These are phyloP conservation scores for Candida tetrigidarum DNA, from an alignment of 1,139 yeast species.

Conservation along the genomic window DNA sequence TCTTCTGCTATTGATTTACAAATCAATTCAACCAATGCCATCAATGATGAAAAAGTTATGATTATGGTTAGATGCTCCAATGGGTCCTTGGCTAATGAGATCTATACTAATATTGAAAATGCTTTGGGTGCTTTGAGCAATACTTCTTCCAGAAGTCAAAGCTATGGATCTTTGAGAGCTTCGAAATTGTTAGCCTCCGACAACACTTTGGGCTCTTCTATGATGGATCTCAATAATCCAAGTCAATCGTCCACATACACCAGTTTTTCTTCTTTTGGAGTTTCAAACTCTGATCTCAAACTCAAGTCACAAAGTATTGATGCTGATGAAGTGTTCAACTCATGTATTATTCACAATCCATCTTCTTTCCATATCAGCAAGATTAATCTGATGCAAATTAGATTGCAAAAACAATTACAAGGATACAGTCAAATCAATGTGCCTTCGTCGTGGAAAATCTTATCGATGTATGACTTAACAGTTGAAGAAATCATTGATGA, in stretches of 20 bases:
- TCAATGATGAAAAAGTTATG: conserved; percentile 31
- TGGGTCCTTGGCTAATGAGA: conserved; percentile 29
- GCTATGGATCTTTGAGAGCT: conserved; percentile 22
- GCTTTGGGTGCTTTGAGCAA: conserved; percentile 28
- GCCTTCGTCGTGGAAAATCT: conserved; percentile 49
- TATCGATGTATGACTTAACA: conserved; percentile 43
- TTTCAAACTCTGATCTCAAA: conserved; percentile 1
- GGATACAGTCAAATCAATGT: conserved; percentile 32
- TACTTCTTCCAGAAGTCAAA: conserved; percentile 20
- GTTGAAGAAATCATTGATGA: conserved; percentile 33
- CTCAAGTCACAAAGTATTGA: conserved; percentile 1
- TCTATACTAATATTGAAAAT: conserved; percentile 32
- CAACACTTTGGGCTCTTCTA: conserved; percentile 41
- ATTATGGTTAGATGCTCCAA: conserved; percentile 41
- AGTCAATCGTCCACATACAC: conserved; percentile 42
- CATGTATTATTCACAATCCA: conserved; percentile 26
- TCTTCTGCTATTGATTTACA: conserved; percentile 49
- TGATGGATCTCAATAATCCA: conserved; percentile 31
- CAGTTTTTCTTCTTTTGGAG: conserved; percentile 30
- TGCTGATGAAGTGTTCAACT: conserved; percentile 15
- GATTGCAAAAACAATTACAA: conserved; percentile 41
- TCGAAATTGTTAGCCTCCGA: conserved; percentile 30
- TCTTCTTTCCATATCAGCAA: conserved; percentile 27
- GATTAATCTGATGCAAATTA: conserved; percentile 33
- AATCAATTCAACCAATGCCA: conserved; percentile 35